Evolutionary conservation across 768 basidiomycete species (phyloP).

Genomic region (Hebeloma cylindrosporum): DNA sequence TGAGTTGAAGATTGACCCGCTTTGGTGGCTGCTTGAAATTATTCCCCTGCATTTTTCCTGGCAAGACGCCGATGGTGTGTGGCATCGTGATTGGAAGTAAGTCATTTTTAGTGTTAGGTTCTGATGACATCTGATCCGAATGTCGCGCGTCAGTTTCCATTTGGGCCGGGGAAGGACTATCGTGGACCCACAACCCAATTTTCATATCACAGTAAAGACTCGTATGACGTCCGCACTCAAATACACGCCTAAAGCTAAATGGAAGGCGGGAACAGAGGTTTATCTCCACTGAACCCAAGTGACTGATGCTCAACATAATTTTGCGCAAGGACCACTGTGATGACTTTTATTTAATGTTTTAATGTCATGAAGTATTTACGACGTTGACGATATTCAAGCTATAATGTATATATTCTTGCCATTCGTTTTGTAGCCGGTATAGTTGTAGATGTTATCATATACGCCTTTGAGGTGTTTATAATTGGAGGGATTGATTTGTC

Average conservation of each 20-base stretch:
- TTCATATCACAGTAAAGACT: constrained; percentile 63
- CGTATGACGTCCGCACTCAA: constrained; percentile 50
- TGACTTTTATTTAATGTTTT: background rate
- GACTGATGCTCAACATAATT: background rate
- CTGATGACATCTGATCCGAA: background rate
- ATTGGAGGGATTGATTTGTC: too few species aligned
- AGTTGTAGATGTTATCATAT: too few species aligned
- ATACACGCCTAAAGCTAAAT: constrained; percentile 61
- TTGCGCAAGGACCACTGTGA: too few species aligned
- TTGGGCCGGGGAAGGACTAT: constrained; percentile 59
- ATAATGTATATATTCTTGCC: too few species aligned
- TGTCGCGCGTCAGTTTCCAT: constrained; percentile 53
- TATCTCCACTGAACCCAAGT: constrained; percentile 42
- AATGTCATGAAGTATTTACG: background rate
- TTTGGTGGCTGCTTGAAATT: constrained; percentile 78
- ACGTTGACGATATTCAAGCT: too few species aligned
- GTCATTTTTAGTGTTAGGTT: constrained; percentile 24
- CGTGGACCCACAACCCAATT: constrained; percentile 43
- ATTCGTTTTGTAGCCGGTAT: too few species aligned
- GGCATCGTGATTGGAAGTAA: constrained; percentile 57
- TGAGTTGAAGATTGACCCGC: constrained; percentile 36
- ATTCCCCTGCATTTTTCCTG: constrained; percentile 52
- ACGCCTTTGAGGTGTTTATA: too few species aligned
- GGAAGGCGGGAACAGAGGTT: constrained; percentile 43
- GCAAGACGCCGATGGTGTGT: constrained; percentile 55